Conservation (phyloP, 192 early-diverging fungal genomes). For the Coemansia sp. region DNA sequence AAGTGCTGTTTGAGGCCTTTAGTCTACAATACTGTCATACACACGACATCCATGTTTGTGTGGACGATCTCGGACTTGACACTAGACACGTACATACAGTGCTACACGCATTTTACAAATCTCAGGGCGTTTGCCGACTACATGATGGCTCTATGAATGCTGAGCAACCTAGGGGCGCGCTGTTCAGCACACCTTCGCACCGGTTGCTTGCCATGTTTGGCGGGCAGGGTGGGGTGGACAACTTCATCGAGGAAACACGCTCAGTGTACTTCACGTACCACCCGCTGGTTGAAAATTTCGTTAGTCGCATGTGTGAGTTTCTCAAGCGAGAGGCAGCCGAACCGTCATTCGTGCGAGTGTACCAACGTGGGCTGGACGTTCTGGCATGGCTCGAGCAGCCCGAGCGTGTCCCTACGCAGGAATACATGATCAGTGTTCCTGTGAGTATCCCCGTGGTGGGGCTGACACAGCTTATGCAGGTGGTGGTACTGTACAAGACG, state of each 20-base stretch:
- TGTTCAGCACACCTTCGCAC: conserved; percentile 14
- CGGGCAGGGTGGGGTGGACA: conserved; percentile 92
- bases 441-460: conserved; percentile 88
- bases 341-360: conserved; percentile 57
- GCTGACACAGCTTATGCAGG: conserved; percentile 85
- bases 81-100: conserved; percentile 5
- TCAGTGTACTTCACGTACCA: conserved; percentile 75
- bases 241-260: conserved; percentile 89
- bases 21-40: neutral
- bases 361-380: conserved; percentile 74
- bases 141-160: neutral
- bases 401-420: conserved; percentile 66
- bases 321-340: conserved; percentile 58
- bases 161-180: conserved; percentile 3
- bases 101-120: conserved; percentile 18
- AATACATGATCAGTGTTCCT: conserved; percentile 75
- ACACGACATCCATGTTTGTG: conserved; percentile 6
- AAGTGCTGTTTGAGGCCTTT: conserved; percentile 7
- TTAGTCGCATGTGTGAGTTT: conserved; percentile 69
- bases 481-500: conserved; percentile 78
- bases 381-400: conserved; percentile 77
- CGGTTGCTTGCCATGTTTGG: conserved; percentile 80
- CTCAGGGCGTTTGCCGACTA: neutral
- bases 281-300: conserved; percentile 68
- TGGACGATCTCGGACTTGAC: neutral